Conservation (phyloP, 352 stramenopile species). For the Thraustotheca clavata region DNA sequence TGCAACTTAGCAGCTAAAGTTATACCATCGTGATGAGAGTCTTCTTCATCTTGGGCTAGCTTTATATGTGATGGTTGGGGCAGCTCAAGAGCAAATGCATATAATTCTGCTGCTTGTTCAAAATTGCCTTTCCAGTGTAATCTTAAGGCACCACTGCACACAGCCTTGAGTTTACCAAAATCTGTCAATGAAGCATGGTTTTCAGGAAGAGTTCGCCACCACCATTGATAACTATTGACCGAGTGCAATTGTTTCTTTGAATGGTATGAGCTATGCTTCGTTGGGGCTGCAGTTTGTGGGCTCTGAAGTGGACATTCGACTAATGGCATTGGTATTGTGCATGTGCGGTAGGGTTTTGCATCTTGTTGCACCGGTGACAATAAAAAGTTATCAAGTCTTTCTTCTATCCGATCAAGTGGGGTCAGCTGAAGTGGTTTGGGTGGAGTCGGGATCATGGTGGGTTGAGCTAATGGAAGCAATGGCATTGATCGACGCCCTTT, state of each 20-base stretch:
- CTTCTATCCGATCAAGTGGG: slow-evolving; percentile 14
- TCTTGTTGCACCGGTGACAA: not conserved
- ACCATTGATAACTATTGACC: slow-evolving; percentile 73
- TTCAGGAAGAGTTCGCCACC: slow-evolving; percentile 60
- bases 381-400: not conserved
- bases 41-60: not conserved
- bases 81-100: slow-evolving; percentile 49
- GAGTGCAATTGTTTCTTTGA: slow-evolving; percentile 35
- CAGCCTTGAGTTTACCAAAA: slow-evolving; percentile 70
- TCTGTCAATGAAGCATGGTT: slow-evolving; percentile 51
- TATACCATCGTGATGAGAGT: not conserved
- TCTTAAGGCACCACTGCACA: slow-evolving; percentile 61
- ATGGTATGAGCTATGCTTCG: not conserved
- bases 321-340: slow-evolving; percentile 1
- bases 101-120: slow-evolving; percentile 58
- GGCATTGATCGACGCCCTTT: not conserved
- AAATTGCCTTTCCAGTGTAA: slow-evolving; percentile 55
- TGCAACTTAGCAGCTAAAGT: slow-evolving; percentile 38
- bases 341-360: not conserved
- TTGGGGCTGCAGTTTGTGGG: not conserved
- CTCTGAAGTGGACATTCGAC: not conserved
- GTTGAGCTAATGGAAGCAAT: not conserved
- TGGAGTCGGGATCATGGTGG: not conserved
- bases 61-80: slow-evolving; percentile 43
- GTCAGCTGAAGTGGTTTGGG: not conserved